Evolutionary conservation across 2,329 filamentous ascomycete genomes (phyloP).

Genomic region (Blastomyces percursus): DNA sequence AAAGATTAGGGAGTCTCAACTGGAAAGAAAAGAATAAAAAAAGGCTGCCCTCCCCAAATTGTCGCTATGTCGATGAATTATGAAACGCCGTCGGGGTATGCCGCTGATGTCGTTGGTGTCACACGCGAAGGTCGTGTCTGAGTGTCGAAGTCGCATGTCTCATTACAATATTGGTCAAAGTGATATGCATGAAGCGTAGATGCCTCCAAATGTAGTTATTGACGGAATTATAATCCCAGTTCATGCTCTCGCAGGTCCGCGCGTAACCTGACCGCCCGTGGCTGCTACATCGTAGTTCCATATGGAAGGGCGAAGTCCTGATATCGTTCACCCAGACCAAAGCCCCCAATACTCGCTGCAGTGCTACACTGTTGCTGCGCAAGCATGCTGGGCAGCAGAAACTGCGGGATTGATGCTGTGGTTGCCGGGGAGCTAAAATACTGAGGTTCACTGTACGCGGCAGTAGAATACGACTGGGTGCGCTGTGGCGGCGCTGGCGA

Average conservation of each 20-base stretch:
- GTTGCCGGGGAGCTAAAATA: constrained; percentile 74
- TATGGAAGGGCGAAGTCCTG: constrained; percentile 66
- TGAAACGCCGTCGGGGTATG: constrained; percentile 46
- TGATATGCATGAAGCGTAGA: constrained; percentile 9
- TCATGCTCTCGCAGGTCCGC: constrained; percentile 7
- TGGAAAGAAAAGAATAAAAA: constrained; percentile 28
- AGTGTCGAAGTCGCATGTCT: constrained; percentile 30
- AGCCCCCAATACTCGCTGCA: constrained; percentile 61
- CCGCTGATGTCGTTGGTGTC: constrained; percentile 34
- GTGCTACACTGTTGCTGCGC: constrained; percentile 72
- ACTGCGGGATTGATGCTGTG: constrained; percentile 59
- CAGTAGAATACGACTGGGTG: constrained; percentile 65
- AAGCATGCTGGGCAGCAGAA: constrained; percentile 79
- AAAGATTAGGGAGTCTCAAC: constrained; percentile 29
- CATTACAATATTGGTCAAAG: constrained; percentile 17
- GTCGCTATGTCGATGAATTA: constrained; percentile 34
- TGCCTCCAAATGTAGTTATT: neutral
- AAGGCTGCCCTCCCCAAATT: constrained; percentile 26
- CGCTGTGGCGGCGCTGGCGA: constrained; percentile 71
- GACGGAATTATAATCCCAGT: constrained; percentile 10
- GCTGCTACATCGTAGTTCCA: constrained; percentile 70
- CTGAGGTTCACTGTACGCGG: constrained; percentile 47
- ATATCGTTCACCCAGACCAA: constrained; percentile 70
- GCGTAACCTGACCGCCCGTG: constrained; percentile 17
- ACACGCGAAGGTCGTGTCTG: constrained; percentile 21